phyloP scores from a whole-genome alignment of 2,329 filamentous ascomycete species.

The Zarea fungicola region DNA sequence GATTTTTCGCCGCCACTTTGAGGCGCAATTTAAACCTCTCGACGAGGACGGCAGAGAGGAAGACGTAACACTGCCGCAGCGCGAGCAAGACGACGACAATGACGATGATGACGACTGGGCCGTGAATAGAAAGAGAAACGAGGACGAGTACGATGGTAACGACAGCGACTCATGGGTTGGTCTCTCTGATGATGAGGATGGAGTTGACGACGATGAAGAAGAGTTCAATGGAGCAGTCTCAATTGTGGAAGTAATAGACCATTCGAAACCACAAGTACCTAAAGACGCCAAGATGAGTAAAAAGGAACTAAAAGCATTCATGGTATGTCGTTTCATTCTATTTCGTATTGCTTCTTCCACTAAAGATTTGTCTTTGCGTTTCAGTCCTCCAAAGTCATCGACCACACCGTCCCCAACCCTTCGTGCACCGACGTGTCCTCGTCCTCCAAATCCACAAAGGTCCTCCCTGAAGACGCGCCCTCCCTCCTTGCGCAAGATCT shows the following conservation, averaged over 20 bases:
- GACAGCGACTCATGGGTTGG: constrained; percentile 20
- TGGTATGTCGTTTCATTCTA: constrained; percentile 44
- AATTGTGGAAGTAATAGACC: constrained; percentile 57
- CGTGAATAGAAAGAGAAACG: too few relatives aligned
- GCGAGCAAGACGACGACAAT: constrained; percentile 24
- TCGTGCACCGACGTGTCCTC: constrained; percentile 18
- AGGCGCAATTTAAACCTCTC: constrained; percentile 78
- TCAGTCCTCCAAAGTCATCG: constrained; percentile 36
- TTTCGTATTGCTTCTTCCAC: constrained; percentile 9
- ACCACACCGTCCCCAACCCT: constrained; percentile 38
- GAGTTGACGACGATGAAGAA: constrained; percentile 17
- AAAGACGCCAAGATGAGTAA: constrained; percentile 50
- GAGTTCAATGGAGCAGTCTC: constrained; percentile 16
- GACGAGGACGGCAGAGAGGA: constrained; percentile 27
- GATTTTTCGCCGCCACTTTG: constrained; percentile 79
- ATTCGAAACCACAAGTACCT: constrained; percentile 40
- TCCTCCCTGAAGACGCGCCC: constrained; percentile 52
- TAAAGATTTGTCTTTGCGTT: background rate
- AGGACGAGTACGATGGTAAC: constrained; percentile 33
- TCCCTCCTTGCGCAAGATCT: constrained; percentile 85
- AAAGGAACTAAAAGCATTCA: constrained; percentile 71
- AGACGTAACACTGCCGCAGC: constrained; percentile 24
- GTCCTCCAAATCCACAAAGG: constrained; percentile 24
- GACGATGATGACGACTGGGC: constrained; percentile 27
- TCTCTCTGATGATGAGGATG: constrained; percentile 21